A percentile compares a stretch with the other conserved stretches of the same genome.
phyloP scores from a whole-genome alignment of 306 rosid species.

The Quercus agrifolia region DNA sequence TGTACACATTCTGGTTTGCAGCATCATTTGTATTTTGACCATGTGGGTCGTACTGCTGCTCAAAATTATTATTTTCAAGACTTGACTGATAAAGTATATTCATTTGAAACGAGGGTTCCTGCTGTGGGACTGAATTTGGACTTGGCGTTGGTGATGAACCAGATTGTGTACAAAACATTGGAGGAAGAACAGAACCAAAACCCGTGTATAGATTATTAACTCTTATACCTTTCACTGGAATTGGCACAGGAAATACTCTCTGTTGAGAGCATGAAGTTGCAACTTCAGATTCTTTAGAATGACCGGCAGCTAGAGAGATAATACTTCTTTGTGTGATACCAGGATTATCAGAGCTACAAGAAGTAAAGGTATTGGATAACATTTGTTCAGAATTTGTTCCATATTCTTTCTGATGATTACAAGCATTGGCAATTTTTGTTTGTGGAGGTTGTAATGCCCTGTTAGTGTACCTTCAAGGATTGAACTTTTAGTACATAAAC shows the following conservation, averaged over 20 bases:
- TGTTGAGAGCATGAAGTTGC: conserved; percentile 46
- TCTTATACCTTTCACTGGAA: conserved; percentile 62
- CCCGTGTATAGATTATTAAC: conserved; percentile 39
- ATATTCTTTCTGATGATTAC: conserved; percentile 46
- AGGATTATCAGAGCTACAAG: conserved; percentile 41
- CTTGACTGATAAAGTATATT: conserved; percentile 53
- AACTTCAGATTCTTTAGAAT: conserved; percentile 63
- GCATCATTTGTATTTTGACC: conserved; percentile 32
- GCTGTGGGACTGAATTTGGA: conserved; percentile 40
- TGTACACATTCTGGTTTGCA: conserved; percentile 30
- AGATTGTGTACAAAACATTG: conserved; percentile 46
- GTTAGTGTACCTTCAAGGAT: conserved; percentile 67
- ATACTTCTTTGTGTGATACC: conserved; percentile 38
- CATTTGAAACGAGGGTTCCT: conserved; percentile 48
- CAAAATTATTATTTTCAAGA: conserved; percentile 41
- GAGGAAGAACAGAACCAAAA: conserved; percentile 53
- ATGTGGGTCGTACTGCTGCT: conserved; percentile 34
- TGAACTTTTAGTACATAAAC: conserved; percentile 20
- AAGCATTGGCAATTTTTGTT: conserved; percentile 25
- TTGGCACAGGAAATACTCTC: conserved; percentile 49
- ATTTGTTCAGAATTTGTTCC: conserved; percentile 42
- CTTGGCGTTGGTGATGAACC: conserved; percentile 49
- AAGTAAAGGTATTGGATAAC: conserved; percentile 25
- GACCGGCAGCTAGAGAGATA: conserved; percentile 44
- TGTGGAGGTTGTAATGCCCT: conserved; percentile 48